Conservation (phyloP, 768 basidiomycete species). For the Serendipita sp. region DNA sequence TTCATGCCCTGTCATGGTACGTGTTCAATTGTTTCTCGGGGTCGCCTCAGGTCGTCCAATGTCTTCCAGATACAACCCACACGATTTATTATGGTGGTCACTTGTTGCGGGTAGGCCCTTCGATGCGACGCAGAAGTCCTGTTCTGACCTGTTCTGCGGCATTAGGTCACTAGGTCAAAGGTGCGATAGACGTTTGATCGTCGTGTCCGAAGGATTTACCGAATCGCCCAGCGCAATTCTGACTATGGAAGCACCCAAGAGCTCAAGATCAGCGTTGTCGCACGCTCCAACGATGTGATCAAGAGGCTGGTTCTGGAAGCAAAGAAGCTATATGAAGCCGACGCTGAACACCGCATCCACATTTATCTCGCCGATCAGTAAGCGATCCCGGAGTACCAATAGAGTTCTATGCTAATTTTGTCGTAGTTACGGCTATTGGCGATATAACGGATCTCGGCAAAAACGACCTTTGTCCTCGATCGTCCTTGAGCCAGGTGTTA, state of each 20-base stretch:
- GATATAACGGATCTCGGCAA: constrained; percentile 77
- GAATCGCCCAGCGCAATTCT: constrained; percentile 39
- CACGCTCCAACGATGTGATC: constrained; percentile 73
- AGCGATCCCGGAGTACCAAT: constrained; percentile 19
- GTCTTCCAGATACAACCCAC: constrained; percentile 55
- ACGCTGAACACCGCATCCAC: constrained; percentile 78
- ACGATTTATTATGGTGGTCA: constrained; percentile 83
- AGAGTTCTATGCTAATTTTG: constrained; percentile 4
- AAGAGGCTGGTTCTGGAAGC: constrained; percentile 78
- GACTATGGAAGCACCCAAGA: constrained; percentile 54
- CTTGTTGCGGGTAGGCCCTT: constrained; percentile 54
- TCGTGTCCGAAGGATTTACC: no score
- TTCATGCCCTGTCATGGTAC: constrained; percentile 71
- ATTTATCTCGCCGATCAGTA: constrained; percentile 83
- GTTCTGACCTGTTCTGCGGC: constrained; percentile 12
- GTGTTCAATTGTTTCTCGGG: constrained; percentile 16
- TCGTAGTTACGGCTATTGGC: constrained; percentile 63
- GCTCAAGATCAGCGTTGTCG: constrained; percentile 77
- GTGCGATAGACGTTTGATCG: not conserved
- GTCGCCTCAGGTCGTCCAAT: constrained; percentile 10
- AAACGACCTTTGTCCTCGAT: constrained; percentile 90
- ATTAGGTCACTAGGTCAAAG: constrained; percentile 55
- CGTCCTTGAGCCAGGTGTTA: constrained; percentile 74
- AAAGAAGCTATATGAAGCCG: constrained; percentile 79
- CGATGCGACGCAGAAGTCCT: constrained; percentile 14